Conservation (phyloP, 768 basidiomycete species). For the Boletus pseudopeckii region DNA sequence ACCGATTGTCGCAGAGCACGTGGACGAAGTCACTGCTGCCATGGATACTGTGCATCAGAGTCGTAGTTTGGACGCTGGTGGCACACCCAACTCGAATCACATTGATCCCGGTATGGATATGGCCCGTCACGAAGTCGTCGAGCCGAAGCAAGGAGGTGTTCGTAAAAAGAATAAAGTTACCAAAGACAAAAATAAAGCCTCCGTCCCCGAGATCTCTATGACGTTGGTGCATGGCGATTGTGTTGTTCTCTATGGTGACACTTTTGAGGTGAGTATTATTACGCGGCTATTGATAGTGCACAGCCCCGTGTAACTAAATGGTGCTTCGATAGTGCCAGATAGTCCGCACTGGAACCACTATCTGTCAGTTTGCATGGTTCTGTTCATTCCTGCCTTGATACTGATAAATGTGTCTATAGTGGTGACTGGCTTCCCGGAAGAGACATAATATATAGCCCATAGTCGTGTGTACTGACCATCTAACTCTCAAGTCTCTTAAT, state of each 20-base stretch:
- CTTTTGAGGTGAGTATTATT: constrained; percentile 38
- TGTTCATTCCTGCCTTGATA: neutral
- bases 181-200: constrained; percentile 17
- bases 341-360: constrained; percentile 29
- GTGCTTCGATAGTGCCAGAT: constrained; percentile 23
- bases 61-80: neutral
- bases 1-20: constrained; percentile 1
- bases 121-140: neutral
- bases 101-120: neutral
- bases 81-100: neutral
- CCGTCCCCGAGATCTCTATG: constrained; percentile 23
- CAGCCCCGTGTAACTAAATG: neutral
- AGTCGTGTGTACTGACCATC: neutral
- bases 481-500: neutral
- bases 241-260: constrained; percentile 35
- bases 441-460: constrained; percentile 3
- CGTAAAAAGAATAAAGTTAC: constrained; percentile 18
- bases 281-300: neutral
- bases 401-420: constrained; percentile 19
- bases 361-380: constrained; percentile 22
- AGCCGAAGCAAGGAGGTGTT: neutral
- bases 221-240: constrained; percentile 41
- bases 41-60: constrained; percentile 8
- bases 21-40: neutral
- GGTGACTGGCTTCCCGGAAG: constrained; percentile 25